Evolutionary conservation across 495 filamentous ascomycete genomes (phyloP).

Genomic region (Podospora comata): DNA sequence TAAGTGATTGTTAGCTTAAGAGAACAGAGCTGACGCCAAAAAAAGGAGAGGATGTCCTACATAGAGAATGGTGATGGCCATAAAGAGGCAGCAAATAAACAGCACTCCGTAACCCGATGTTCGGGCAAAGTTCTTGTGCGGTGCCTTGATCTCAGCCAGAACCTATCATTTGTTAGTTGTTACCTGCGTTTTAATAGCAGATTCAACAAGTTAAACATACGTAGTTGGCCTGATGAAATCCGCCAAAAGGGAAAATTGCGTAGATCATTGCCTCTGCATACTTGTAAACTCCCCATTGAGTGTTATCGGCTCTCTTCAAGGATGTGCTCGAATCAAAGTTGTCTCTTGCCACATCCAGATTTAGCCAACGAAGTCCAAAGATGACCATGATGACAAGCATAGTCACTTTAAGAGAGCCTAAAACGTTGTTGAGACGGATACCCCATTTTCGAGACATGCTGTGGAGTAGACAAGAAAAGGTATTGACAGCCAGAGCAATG

Average conservation of each 20-base stretch:
- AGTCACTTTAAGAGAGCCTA: conserved; percentile 18
- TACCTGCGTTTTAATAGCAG: not conserved
- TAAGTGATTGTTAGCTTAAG: not conserved
- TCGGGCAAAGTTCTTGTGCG: conserved; percentile 22
- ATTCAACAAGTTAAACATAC: not conserved
- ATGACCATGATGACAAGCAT: conserved; percentile 40
- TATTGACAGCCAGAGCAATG: conserved; percentile 21
- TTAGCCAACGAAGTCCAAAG: conserved; percentile 16
- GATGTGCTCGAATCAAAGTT: conserved; percentile 15
- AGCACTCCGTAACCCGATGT: conserved; percentile 47
- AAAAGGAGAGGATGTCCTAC: not conserved
- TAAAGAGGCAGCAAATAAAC: conserved; percentile 13
- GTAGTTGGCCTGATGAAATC: conserved; percentile 28
- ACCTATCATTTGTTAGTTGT: conserved; percentile 9
- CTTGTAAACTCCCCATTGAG: conserved; percentile 17
- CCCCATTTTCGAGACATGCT: conserved; percentile 28
- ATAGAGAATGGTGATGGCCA: conserved; percentile 17
- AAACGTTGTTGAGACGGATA: conserved; percentile 24
- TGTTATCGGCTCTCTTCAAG: conserved; percentile 13
- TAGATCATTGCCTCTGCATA: conserved; percentile 42
- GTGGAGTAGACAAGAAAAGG: conserved; percentile 54
- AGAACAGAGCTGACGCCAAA: not conserved
- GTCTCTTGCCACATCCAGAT: conserved; percentile 12
- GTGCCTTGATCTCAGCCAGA: conserved; percentile 21
- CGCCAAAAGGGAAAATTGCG: conserved; percentile 24